phyloP scores from a whole-genome alignment of 78 protist genomes.

The Pelomyxa schiedti region DNA sequence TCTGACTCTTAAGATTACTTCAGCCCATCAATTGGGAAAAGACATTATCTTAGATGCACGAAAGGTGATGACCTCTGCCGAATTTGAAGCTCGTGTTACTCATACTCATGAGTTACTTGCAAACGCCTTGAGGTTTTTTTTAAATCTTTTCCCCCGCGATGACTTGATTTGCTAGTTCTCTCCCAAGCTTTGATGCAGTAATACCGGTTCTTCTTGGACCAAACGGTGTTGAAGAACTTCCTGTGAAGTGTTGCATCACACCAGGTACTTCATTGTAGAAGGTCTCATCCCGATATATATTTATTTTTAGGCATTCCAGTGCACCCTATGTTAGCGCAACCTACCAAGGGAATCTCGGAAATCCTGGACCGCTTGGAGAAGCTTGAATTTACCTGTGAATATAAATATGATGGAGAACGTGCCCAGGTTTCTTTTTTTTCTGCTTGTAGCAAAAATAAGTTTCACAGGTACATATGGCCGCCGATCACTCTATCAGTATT shows the following conservation, averaged over 20 bases:
- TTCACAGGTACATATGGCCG: slow-evolving; percentile 38
- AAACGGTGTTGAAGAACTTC: slow-evolving; percentile 20
- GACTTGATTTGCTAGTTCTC: slow-evolving; percentile 34
- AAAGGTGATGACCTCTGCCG: slow-evolving; percentile 9
- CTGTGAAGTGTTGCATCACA: slow-evolving; percentile 9
- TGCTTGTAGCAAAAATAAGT: neutral
- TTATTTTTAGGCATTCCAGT: slow-evolving; percentile 93
- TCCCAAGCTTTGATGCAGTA: slow-evolving; percentile 65
- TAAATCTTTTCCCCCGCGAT: too few relatives aligned
- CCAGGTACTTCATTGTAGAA: too few relatives aligned
- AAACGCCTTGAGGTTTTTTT: neutral
- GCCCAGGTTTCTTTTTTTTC: slow-evolving; percentile 42
- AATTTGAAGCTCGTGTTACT: slow-evolving; percentile 12
- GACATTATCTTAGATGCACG: neutral
- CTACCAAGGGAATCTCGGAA: slow-evolving; percentile 69
- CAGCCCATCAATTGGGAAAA: neutral
- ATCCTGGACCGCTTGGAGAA: slow-evolving; percentile 68
- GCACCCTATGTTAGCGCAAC: slow-evolving; percentile 94
- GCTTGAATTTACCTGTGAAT: slow-evolving; percentile 85
- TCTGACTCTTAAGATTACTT: too few relatives aligned
- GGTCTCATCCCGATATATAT: too few relatives aligned
- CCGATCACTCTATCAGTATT: slow-evolving; percentile 53
- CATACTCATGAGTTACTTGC: neutral
- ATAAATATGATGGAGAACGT: slow-evolving; percentile 97
- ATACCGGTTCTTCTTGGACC: slow-evolving; percentile 38